Conservation (phyloP, 257 asterid species). For the Scutellaria barbata region DNA sequence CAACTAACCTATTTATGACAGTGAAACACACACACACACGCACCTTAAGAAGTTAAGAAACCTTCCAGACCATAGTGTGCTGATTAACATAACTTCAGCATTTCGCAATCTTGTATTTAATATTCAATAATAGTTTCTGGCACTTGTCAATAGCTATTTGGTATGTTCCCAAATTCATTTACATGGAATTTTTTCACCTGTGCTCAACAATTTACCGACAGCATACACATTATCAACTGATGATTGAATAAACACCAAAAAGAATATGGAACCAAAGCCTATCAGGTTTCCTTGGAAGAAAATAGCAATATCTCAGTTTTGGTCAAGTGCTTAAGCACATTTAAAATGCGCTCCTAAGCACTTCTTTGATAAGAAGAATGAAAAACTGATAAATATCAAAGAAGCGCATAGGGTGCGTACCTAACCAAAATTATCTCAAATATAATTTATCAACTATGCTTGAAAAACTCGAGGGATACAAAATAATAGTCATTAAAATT, state of each 20-base stretch:
- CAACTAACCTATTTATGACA: neutral
- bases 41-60: neutral
- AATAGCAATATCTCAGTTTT: neutral
- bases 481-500: neutral
- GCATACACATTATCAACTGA: constrained; percentile 6
- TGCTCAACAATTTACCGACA: neutral
- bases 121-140: constrained; percentile 13
- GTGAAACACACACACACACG: neutral
- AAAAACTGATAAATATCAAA: no score
- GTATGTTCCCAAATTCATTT: constrained; percentile 7
- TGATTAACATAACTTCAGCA: constrained; percentile 8
- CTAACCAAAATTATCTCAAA: neutral
- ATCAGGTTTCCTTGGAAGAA: constrained; percentile 2
- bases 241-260: neutral
- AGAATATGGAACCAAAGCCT: neutral
- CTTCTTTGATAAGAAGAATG: no score
- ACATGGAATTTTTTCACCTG: no score
- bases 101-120: neutral
- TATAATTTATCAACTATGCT: constrained; percentile 14
- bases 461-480: neutral
- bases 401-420: no score
- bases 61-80: neutral
- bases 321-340: no score
- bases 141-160: constrained; percentile 15
- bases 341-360: no score